phyloP scores from a whole-genome alignment of 2,329 filamentous ascomycete species.

The Clonostachys rosea region DNA sequence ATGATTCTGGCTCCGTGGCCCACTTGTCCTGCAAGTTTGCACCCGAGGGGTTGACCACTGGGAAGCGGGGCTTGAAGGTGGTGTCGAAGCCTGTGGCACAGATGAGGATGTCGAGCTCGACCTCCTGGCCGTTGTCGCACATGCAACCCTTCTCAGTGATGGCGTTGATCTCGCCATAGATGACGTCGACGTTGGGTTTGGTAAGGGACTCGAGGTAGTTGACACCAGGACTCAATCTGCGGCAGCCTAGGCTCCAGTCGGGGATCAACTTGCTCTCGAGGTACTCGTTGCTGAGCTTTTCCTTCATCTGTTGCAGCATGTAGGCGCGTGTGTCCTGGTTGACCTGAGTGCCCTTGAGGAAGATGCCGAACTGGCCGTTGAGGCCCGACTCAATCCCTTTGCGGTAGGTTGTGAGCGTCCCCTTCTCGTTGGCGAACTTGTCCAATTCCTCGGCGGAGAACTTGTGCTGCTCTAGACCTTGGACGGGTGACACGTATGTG shows the following conservation, averaged over 20 bases:
- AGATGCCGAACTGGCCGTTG: slow-evolving; percentile 40
- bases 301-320: slow-evolving; percentile 31
- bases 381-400: slow-evolving; percentile 37
- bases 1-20: slow-evolving; percentile 37
- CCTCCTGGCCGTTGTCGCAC: slow-evolving; percentile 39
- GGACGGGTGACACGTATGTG: slow-evolving; percentile 41
- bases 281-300: slow-evolving; percentile 31
- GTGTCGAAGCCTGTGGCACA: slow-evolving; percentile 55
- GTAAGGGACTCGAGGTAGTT: slow-evolving; percentile 41
- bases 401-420: slow-evolving; percentile 28
- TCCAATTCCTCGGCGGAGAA: slow-evolving; percentile 31
- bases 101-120: slow-evolving; percentile 49
- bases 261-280: slow-evolving; percentile 48
- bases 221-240: slow-evolving; percentile 43
- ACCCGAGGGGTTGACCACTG: slow-evolving; percentile 40
- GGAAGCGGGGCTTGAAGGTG: slow-evolving; percentile 46
- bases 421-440: slow-evolving; percentile 32
- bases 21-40: slow-evolving; percentile 44
- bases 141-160: slow-evolving; percentile 39
- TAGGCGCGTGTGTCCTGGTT: slow-evolving; percentile 31
- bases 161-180: slow-evolving; percentile 25
- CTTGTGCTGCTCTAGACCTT: slow-evolving; percentile 33
- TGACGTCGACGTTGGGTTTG: slow-evolving; percentile 40
- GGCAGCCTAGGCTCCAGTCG: slow-evolving; percentile 39
- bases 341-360: slow-evolving; percentile 31